These are phyloP conservation scores for Bromus sterilis DNA, from an alignment of 176 grass and related monocot genomes.

Conservation along the genomic window DNA sequence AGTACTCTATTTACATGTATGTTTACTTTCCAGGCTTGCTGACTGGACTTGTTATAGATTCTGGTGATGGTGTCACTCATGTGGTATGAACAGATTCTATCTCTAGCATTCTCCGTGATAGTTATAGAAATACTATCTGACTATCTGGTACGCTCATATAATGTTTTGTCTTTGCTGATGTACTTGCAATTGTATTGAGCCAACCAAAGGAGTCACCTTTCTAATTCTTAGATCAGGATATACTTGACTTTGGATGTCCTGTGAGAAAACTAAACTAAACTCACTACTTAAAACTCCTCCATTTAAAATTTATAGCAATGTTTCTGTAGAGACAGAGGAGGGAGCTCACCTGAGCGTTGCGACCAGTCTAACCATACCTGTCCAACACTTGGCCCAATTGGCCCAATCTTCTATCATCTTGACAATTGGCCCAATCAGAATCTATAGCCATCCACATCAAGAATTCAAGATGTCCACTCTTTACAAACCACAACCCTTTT, in stretches of 20 bases:
- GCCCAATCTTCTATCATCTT: too few relatives aligned
- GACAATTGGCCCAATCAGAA: too few relatives aligned
- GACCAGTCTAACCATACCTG: too few relatives aligned
- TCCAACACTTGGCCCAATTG: too few relatives aligned
- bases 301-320: neutral
- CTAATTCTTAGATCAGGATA: neutral
- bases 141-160: neutral
- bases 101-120: neutral
- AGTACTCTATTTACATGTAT: slow-evolving; percentile 8
- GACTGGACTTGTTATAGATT: slow-evolving; percentile 93
- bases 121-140: neutral
- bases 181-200: neutral
- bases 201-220: neutral
- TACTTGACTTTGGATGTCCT: neutral
- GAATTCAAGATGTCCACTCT: too few relatives aligned
- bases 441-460: too few relatives aligned
- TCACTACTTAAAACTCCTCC: neutral
- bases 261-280: neutral
- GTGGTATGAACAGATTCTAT: slow-evolving; percentile 43
- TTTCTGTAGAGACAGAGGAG: too few relatives aligned
- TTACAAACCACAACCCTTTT: too few relatives aligned
- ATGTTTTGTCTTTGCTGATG: neutral
- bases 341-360: too few relatives aligned
- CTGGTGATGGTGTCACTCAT: slow-evolving; percentile 95
- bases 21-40: slow-evolving; percentile 56